Base-by-base conservation (phyloP, 2,329 filamentous ascomycete species). In the Aspergillaceae sp. region DNA sequence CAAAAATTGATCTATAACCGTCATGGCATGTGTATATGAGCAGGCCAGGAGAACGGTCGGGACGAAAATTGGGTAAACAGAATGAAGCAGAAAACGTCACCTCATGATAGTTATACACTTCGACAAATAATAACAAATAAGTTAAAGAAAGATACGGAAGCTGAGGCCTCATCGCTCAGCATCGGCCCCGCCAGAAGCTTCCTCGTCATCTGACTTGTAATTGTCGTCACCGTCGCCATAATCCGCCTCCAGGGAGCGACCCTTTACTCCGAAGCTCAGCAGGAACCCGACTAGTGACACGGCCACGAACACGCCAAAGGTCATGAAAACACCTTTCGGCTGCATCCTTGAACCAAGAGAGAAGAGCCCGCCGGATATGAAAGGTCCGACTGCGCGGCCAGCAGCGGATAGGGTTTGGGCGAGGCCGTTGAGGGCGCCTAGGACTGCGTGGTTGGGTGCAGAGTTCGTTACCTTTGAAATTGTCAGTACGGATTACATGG, bases 361-460 rank as follows among this genome's bases (percentile, higher is more conserved):
- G 65, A 94, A 98, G 0, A 98, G 73, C 0, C 83, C 83, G 0
- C 92, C 92, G 0, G 89, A 92, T 0, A 94, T 72, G 54, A 97
- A 90, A 0, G 92, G 92, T 0, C 92, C 92, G 0, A 88, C 78
- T 38, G 90, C 89, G 49, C 92, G 82, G 6, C 92, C 92, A 0
- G 87, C 87, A 0, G 92, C 92, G 0, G 88, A 94, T 0, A 98
- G 79, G 0, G 89, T 95, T 66, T 98, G 92, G 0, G 92, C 92
- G 30, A 97, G 78, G 7, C 92, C 92, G 60, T 98, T 96, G 28
- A 98, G 75, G 0, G 87, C 89, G 3, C 92, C 92, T 0, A 98
- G 77, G 0, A 87, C 89, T 4, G 85, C 82, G 64, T 91, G 80
- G 5, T 90, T 88, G 0, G 89, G 87, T 0, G 89, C 87, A 1